Conservation (phyloP, 345 rosid genomes). For the Brassica incana region DNA sequence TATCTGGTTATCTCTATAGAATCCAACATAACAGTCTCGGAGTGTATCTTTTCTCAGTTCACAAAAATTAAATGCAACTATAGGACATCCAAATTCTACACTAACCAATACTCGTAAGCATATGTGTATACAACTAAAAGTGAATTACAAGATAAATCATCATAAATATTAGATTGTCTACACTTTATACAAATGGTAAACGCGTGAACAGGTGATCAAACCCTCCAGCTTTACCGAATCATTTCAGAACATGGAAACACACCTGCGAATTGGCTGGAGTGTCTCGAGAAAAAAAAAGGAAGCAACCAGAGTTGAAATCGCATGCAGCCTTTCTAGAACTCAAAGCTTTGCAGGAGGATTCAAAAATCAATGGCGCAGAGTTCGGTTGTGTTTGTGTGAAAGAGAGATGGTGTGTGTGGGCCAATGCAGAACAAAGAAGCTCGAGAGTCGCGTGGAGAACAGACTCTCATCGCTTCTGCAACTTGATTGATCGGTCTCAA, state of each 20-base stretch:
- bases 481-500: constrained; percentile 27
- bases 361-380: not conserved
- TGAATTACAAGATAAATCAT: not conserved
- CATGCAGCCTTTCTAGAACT: constrained; percentile 6
- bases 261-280: constrained; percentile 15
- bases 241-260: not conserved
- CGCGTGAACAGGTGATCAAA: not conserved
- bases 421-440: constrained; percentile 18
- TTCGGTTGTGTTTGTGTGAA: not conserved
- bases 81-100: not conserved
- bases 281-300: not conserved
- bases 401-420: not conserved
- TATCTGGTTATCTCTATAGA: not conserved
- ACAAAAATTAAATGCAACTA: constrained; percentile 2
- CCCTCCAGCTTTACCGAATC: not conserved
- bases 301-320: constrained; percentile 12
- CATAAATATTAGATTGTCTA: not conserved
- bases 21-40: constrained; percentile 1
- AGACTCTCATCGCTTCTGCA: constrained; percentile 2
- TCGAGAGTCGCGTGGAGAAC: constrained; percentile 2
- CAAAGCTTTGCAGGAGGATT: not conserved
- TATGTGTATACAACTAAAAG: not conserved
- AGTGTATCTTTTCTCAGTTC: not conserved
- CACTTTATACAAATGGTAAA: not conserved
- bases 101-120: not conserved